Conservation (phyloP, 1,284 basidiomycete genomes). For the Pascua guehoae region DNA sequence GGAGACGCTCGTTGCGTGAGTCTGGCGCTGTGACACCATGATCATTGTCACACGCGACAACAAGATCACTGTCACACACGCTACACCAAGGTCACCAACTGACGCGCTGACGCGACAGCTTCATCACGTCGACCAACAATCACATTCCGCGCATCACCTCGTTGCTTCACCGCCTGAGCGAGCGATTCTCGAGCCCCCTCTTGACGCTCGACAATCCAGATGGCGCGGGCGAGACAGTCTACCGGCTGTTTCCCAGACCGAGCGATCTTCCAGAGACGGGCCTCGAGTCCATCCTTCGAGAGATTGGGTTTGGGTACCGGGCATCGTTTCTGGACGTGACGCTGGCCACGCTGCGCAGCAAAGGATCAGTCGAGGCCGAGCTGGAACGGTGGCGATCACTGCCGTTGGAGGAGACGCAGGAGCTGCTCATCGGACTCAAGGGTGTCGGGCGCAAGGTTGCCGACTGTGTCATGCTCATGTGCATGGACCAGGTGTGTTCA, state of each 20-base stretch:
- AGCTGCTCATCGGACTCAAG: conserved; percentile 71
- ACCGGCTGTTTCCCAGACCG: conserved; percentile 80
- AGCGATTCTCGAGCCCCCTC: conserved; percentile 65
- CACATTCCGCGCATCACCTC: conserved; percentile 88
- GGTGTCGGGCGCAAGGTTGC: conserved; percentile 96
- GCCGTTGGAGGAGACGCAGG: conserved; percentile 48
- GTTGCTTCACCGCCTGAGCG: conserved; percentile 69
- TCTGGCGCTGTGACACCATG: conserved; percentile 20
- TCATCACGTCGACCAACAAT: conserved; percentile 98
- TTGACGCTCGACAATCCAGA: conserved; percentile 38
- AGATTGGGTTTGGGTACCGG: conserved; percentile 92
- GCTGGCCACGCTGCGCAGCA: conserved; percentile 62
- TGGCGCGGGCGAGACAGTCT: conserved; percentile 44
- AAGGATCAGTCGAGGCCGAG: conserved; percentile 36
- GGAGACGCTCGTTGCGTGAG: conserved; percentile 88
- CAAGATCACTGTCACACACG: neutral
- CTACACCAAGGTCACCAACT: too few relatives aligned
- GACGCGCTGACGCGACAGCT: conserved; percentile 54
- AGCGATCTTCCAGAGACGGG: conserved; percentile 60
- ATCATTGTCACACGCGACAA: too few relatives aligned
- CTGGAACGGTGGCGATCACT: conserved; percentile 21
- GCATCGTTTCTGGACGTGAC: conserved; percentile 84
- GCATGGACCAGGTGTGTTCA: conserved; percentile 75
- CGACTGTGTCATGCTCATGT: conserved; percentile 93
- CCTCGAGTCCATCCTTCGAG: conserved; percentile 67